Conservation (phyloP, 495 filamentous ascomycete genomes). For the Tuber microsphaerosporum region DNA sequence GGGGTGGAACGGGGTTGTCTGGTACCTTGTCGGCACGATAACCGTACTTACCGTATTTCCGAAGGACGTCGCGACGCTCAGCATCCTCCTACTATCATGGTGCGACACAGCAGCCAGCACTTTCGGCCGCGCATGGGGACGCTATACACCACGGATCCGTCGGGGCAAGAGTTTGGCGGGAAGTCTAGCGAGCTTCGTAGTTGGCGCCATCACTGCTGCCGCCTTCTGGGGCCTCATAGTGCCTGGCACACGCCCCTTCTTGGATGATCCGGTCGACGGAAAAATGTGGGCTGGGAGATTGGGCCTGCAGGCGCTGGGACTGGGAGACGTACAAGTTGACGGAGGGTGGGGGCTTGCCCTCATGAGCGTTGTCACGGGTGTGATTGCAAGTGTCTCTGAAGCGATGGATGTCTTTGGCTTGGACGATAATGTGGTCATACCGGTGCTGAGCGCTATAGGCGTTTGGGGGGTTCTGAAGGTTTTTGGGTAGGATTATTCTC, state of each 20-base stretch:
- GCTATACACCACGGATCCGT: slow-evolving; percentile 76
- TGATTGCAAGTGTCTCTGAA: slow-evolving; percentile 81
- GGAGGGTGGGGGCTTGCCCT: slow-evolving; percentile 71
- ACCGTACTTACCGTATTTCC: slow-evolving; percentile 77
- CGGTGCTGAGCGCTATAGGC: slow-evolving; percentile 78
- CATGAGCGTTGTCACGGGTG: slow-evolving; percentile 78
- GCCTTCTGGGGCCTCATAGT: slow-evolving; percentile 83
- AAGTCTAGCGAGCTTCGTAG: slow-evolving; percentile 69
- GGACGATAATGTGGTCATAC: slow-evolving; percentile 98
- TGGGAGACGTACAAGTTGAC: slow-evolving; percentile 45
- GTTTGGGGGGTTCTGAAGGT: slow-evolving; percentile 90
- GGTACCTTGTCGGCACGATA: slow-evolving; percentile 87
- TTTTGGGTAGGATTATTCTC: slow-evolving; percentile 56
- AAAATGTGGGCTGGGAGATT: slow-evolving; percentile 44
- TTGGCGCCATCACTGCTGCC: slow-evolving; percentile 71
- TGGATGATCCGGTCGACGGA: slow-evolving; percentile 54
- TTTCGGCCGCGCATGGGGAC: slow-evolving; percentile 77
- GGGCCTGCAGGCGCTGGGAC: slow-evolving; percentile 38
- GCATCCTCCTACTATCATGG: slow-evolving; percentile 85
- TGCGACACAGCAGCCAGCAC: slow-evolving; percentile 96
- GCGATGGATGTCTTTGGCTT: slow-evolving; percentile 82
- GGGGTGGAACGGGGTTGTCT: slow-evolving; percentile 93
- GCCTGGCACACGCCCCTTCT: slow-evolving; percentile 59
- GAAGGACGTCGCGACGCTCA: slow-evolving; percentile 88
- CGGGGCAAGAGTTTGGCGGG: slow-evolving; percentile 87